These are phyloP conservation scores for Boeremia lycopersici DNA, from an alignment of 2,329 filamentous ascomycete species.

Conservation along the genomic window DNA sequence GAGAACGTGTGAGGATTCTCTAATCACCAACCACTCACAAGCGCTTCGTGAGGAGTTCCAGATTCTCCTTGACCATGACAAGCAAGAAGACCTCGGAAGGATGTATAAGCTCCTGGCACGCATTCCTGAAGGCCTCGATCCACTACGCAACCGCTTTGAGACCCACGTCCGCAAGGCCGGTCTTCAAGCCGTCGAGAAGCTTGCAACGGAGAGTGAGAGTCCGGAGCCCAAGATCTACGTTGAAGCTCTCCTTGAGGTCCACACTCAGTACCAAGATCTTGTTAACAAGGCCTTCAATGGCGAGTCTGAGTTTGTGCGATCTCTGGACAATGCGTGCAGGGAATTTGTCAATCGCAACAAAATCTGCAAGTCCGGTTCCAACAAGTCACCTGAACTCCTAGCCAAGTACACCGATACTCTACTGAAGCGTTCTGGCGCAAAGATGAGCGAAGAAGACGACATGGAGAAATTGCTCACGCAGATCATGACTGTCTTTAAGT, in stretches of 20 bases:
- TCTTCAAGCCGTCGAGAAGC: slow-evolving; percentile 85
- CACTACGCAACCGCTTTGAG: slow-evolving; percentile 85
- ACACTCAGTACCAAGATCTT: slow-evolving; percentile 88
- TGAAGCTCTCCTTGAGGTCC: slow-evolving; percentile 90
- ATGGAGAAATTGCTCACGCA: slow-evolving; percentile 86
- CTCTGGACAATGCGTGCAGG: slow-evolving; percentile 93
- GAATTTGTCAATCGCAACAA: slow-evolving; percentile 99
- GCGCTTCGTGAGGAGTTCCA: slow-evolving; percentile 97
- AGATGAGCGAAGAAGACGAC: slow-evolving; percentile 91
- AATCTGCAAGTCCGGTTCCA: slow-evolving; percentile 90
- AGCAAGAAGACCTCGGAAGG: slow-evolving; percentile 90
- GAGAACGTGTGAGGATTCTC: slow-evolving; percentile 83
- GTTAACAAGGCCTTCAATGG: slow-evolving; percentile 93
- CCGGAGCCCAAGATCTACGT: slow-evolving; percentile 97
- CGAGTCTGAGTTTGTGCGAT: slow-evolving; percentile 95
- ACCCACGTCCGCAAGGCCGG: slow-evolving; percentile 91
- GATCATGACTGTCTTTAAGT: slow-evolving; percentile 99
- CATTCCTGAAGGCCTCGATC: slow-evolving; percentile 90
- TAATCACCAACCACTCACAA: slow-evolving; percentile 85
- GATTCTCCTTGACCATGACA: slow-evolving; percentile 87
- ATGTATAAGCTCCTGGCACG: slow-evolving; percentile 93
- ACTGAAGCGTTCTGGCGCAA: slow-evolving; percentile 83
- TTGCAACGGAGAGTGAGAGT: slow-evolving; percentile 84
- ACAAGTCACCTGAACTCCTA: slow-evolving; percentile 90
- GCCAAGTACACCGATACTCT: slow-evolving; percentile 95